Conservation (phyloP, 306 rosid species). For the Dalbergia oliveri region DNA sequence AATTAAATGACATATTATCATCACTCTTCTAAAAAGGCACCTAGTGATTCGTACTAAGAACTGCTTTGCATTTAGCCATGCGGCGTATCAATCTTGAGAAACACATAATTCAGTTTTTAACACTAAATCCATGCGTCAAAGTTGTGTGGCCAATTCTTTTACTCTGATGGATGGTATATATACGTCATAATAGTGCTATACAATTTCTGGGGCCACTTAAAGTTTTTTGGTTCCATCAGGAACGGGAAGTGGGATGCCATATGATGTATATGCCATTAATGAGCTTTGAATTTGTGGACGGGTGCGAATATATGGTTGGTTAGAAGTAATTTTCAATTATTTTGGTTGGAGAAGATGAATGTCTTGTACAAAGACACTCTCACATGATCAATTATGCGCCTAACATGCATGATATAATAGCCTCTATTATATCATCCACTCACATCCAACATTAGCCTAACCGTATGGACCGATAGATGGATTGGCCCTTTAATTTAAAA, state of each 20-base stretch:
- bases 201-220: constrained; percentile 24
- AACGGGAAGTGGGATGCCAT: constrained; percentile 26
- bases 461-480: neutral
- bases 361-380: neutral
- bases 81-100: neutral
- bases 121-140: neutral
- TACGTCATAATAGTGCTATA: constrained; percentile 18
- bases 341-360: neutral
- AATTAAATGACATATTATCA: too few relatives aligned
- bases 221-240: constrained; percentile 31
- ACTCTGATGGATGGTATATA: neutral
- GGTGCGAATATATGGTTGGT: constrained; percentile 37
- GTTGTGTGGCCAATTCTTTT: constrained; percentile 12
- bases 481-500: constrained; percentile 7
- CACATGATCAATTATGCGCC: constrained; percentile 32
- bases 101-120: neutral
- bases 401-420: neutral
- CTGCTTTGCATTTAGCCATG: neutral
- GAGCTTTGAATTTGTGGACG: constrained; percentile 24
- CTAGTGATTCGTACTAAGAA: neutral
- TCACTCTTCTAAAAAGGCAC: neutral
- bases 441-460: constrained; percentile 25
- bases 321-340: constrained; percentile 25
- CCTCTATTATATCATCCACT: neutral
- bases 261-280: constrained; percentile 10